Percentiles rank a stretch among this genome's conserved stretches.
Conservation (phyloP, 1,284 basidiomycete species). For the Cystobasidium pallidum region DNA sequence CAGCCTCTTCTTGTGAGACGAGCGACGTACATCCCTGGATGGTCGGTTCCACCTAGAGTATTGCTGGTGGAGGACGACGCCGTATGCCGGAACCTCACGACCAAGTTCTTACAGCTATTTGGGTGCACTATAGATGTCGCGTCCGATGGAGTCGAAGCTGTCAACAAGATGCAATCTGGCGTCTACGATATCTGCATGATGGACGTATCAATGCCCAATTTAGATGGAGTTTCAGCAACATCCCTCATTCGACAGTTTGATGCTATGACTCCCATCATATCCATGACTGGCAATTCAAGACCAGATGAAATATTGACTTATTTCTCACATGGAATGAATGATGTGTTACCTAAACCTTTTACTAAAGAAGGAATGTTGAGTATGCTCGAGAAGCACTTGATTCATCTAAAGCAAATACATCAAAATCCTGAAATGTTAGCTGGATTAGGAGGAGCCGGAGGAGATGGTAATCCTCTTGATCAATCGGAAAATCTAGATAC, state of each 20-base stretch:
- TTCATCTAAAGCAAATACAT: constrained; percentile 88
- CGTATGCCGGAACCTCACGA: constrained; percentile 81
- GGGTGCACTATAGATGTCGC: constrained; percentile 94
- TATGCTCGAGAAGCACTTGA: constrained; percentile 95
- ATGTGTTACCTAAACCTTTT: constrained; percentile 95
- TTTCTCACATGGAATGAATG: constrained; percentile 78
- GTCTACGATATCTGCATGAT: constrained; percentile 75
- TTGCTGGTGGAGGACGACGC: constrained; percentile 94
- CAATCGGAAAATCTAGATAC: constrained; percentile 25
- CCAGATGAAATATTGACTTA: constrained; percentile 91
- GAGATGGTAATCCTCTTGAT: not conserved
- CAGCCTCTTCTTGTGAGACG: constrained; percentile 51
- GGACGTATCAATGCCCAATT: constrained; percentile 94
- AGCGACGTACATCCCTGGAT: constrained; percentile 74
- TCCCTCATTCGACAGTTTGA: constrained; percentile 92
- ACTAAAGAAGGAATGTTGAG: constrained; percentile 85
- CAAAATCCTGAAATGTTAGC: constrained; percentile 68
- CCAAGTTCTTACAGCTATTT: constrained; percentile 93
- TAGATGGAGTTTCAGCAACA: constrained; percentile 85
- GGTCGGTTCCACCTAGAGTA: constrained; percentile 62
- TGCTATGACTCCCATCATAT: constrained; percentile 91
- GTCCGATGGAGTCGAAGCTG: constrained; percentile 86
- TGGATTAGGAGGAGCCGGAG: not conserved
- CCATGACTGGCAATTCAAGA: constrained; percentile 92
- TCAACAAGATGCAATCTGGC: constrained; percentile 90